Percentiles rank a stretch among this genome's conserved stretches.
Conservation (phyloP, 371 early-diverging fungal species). For the Circinella minor region DNA sequence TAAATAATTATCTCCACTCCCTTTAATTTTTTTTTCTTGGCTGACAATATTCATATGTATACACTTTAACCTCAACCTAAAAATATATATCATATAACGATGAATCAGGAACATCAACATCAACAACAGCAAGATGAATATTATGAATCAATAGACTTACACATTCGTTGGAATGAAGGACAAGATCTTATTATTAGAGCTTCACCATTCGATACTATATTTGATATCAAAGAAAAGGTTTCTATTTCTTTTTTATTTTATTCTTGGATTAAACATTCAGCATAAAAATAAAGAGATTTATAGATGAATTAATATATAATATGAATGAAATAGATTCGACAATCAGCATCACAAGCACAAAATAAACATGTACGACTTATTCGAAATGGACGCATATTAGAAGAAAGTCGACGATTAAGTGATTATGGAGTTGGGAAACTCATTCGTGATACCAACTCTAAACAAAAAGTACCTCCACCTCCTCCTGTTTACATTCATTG, state of each 20-base stretch:
- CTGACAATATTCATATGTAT: too few relatives aligned
- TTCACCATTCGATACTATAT: constrained; percentile 28
- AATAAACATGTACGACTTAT: constrained; percentile 48
- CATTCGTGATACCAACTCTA: constrained; percentile 15
- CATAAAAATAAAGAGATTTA: not conserved
- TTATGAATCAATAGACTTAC: constrained; percentile 26
- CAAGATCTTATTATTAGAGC: constrained; percentile 31
- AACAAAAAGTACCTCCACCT: constrained; percentile 25
- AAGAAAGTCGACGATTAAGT: constrained; percentile 23
- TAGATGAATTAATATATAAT: too few relatives aligned
- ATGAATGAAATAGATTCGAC: constrained; percentile 31
- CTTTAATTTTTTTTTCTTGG: too few relatives aligned
- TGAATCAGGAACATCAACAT: not conserved
- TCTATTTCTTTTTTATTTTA: not conserved
- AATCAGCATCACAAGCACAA: constrained; percentile 23
- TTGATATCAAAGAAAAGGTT: constrained; percentile 45
- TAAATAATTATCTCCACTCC: too few relatives aligned
- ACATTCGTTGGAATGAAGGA: constrained; percentile 27
- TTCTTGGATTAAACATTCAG: not conserved
- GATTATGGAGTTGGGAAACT: constrained; percentile 28
- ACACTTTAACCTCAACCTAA: not conserved
- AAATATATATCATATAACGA: not conserved
- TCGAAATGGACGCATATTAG: constrained; percentile 44
- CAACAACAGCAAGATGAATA: constrained; percentile 12
- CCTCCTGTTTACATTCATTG: constrained; percentile 28